These are phyloP conservation scores for Trichosanthes truncata DNA, from an alignment of 306 rosid genomes.

Conservation along the genomic window DNA sequence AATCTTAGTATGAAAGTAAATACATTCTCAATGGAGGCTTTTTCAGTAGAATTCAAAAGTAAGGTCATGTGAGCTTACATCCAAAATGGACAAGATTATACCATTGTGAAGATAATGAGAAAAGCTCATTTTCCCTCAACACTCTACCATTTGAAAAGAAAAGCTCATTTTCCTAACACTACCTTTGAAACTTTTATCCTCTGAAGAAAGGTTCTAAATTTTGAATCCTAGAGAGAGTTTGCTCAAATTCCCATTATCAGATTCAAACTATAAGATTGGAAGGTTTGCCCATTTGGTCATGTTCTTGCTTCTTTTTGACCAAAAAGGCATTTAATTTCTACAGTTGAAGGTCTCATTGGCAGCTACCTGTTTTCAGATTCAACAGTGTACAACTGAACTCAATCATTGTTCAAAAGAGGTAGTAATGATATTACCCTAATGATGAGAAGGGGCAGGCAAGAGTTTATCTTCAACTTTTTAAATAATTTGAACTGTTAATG, in stretches of 20 bases:
- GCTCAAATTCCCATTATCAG: background rate
- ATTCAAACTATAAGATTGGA: background rate
- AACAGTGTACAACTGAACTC: background rate
- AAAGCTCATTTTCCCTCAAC: background rate
- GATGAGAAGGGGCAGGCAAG: background rate
- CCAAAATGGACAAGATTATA: background rate
- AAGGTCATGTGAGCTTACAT: background rate
- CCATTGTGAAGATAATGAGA: background rate
- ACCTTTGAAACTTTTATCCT: background rate
- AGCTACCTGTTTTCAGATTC: background rate
- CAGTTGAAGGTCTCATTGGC: no score
- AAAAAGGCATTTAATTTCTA: no score
- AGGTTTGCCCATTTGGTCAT: background rate
- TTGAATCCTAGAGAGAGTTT: background rate
- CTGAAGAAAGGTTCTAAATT: background rate
- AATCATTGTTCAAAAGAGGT: background rate
- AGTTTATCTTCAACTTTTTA: background rate
- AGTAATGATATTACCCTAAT: background rate
- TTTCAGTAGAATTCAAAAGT: background rate
- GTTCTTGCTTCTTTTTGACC: background rate
- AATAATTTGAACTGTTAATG: background rate
- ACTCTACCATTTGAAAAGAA: background rate
- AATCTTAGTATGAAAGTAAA: no score
- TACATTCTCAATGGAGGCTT: background rate
- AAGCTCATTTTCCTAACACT: background rate